Evolutionary conservation across 495 filamentous ascomycete species (phyloP).

Genomic region (Neurospora sp.): DNA sequence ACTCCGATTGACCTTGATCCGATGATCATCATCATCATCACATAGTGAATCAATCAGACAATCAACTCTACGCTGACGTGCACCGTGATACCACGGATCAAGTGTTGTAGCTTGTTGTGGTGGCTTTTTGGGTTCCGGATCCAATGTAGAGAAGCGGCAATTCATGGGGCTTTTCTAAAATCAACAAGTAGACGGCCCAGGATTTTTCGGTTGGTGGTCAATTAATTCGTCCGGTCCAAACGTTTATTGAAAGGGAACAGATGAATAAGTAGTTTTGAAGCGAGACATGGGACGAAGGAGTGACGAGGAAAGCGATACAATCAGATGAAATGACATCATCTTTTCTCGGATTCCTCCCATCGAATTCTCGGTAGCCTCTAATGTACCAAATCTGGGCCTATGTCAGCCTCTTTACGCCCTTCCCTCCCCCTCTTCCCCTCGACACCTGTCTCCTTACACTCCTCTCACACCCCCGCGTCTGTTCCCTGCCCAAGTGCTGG

Average conservation of each 20-base stretch:
- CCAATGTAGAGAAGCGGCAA: no score
- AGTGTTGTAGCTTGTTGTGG: no score
- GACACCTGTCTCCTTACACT: neutral
- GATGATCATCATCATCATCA: no score
- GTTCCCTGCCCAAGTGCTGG: neutral
- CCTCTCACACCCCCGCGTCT: neutral
- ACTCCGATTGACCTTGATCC: no score
- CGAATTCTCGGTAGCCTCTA: no score
- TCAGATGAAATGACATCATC: neutral
- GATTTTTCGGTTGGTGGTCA: neutral
- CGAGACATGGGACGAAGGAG: neutral
- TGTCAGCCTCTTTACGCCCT: neutral
- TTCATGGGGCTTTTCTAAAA: no score
- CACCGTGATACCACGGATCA: no score
- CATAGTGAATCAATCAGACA: no score
- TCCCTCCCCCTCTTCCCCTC: neutral
- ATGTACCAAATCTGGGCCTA: neutral
- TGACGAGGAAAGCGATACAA: neutral
- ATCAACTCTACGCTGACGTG: no score
- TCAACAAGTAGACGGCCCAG: no score
- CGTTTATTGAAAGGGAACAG: neutral
- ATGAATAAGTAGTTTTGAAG: neutral
- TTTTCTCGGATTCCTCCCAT: neutral
- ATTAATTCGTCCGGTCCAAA: neutral
- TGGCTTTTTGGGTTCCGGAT: no score